A percentile compares a stretch with the other conserved stretches of the same genome.
phyloP scores from a whole-genome alignment of 129 eudicot genomes.

The Lactuca saligna region DNA sequence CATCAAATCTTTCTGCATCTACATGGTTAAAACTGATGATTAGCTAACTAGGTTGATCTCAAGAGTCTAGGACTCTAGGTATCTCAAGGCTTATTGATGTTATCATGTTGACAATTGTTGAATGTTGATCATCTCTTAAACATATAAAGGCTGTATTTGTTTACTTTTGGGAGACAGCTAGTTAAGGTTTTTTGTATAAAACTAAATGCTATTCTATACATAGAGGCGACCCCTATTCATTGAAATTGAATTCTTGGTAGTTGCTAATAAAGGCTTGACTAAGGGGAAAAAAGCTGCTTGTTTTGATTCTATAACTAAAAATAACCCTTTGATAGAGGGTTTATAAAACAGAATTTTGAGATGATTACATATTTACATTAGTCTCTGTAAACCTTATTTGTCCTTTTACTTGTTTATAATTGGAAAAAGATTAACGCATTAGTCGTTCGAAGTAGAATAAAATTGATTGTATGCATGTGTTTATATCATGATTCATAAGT shows the following conservation, averaged over 20 bases:
- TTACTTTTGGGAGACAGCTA: conserved; percentile 1
- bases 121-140: background rate
- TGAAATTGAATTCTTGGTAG: background rate
- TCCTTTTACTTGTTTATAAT: conserved; percentile 9
- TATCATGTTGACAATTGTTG: background rate
- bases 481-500: background rate
- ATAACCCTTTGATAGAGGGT: background rate
- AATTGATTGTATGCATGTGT: background rate
- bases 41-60: background rate
- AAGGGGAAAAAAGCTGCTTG: background rate
- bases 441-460: background rate
- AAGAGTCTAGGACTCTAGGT: background rate
- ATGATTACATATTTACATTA: background rate
- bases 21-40: background rate
- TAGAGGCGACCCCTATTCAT: background rate
- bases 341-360: background rate
- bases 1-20: background rate
- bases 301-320: background rate
- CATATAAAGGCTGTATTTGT: background rate
- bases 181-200: background rate
- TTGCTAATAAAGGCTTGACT: background rate
- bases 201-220: conserved; percentile 4
- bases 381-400: background rate
- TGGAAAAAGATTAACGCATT: background rate
- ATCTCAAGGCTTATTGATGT: background rate